Conservation (phyloP, 257 asterid species). For the Apocynum venetum region DNA sequence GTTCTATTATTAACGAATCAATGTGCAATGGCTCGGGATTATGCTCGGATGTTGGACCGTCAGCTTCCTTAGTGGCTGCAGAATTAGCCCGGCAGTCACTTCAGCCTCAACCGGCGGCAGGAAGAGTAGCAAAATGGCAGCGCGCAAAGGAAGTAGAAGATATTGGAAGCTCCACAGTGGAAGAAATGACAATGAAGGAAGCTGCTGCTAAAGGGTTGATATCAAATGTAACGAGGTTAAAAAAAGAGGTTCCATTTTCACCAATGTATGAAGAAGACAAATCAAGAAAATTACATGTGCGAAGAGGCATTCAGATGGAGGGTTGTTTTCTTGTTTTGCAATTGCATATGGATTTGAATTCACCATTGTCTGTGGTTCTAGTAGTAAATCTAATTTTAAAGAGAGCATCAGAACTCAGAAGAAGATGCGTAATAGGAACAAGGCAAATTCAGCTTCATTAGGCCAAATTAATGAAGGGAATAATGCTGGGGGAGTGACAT, state of each 20-base stretch:
- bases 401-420: conserved; percentile 21
- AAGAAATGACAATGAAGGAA: conserved; percentile 56
- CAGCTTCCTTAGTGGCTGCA: conserved; percentile 85
- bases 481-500: too few species aligned
- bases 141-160: conserved; percentile 19
- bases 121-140: neutral
- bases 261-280: neutral
- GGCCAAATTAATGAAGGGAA: too few species aligned
- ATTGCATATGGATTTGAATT: conserved; percentile 64
- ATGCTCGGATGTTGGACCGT: conserved; percentile 87
- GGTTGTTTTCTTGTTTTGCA: conserved; percentile 53
- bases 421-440: conserved; percentile 24
- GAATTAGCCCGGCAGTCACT: conserved; percentile 45
- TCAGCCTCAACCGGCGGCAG: conserved; percentile 13
- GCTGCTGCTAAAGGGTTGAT: conserved; percentile 54
- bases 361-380: conserved; percentile 61
- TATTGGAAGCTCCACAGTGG: conserved; percentile 44
- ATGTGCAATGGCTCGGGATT: conserved; percentile 36
- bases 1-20: conserved; percentile 31
- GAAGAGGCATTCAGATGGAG: conserved; percentile 37
- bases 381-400: conserved; percentile 20
- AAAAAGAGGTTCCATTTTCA: conserved; percentile 19
- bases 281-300: conserved; percentile 9
- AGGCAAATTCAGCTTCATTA: conserved; percentile 29
- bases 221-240: conserved; percentile 26